These are phyloP conservation scores for Usnea hakonensis DNA, from an alignment of 495 filamentous ascomycete species.

Conservation along the genomic window DNA sequence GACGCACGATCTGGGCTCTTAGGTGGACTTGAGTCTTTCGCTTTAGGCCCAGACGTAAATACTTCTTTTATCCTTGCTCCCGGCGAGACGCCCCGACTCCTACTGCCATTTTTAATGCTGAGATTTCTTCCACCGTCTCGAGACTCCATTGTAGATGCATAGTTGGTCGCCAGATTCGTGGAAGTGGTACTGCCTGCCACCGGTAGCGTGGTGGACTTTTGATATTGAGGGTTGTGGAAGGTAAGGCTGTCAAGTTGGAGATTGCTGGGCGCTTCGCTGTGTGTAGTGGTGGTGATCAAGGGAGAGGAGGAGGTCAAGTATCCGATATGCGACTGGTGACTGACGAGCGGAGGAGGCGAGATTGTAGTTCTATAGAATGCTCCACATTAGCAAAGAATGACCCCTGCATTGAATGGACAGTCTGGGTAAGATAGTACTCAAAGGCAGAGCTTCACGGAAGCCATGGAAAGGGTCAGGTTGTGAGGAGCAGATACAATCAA, in stretches of 20 bases:
- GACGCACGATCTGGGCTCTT: constrained; percentile 40
- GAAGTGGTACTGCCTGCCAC: constrained; percentile 4
- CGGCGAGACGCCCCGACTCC: constrained; percentile 37
- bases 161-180: constrained; percentile 21
- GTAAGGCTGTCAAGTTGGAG: constrained; percentile 9
- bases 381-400: not conserved
- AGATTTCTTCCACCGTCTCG: constrained; percentile 9
- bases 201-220: constrained; percentile 20
- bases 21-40: constrained; percentile 33
- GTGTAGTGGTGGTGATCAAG: constrained; percentile 54
- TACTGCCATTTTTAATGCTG: constrained; percentile 17
- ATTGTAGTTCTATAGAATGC: not conserved
- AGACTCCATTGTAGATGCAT: constrained; percentile 23
- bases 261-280: constrained; percentile 29
- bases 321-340: constrained; percentile 68
- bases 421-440: not conserved
- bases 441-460: not conserved
- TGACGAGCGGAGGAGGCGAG: constrained; percentile 53
- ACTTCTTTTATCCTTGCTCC: constrained; percentile 42
- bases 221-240: constrained; percentile 23
- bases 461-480: not conserved
- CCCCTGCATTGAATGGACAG: not conserved
- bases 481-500: not conserved
- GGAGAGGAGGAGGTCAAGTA: constrained; percentile 79
- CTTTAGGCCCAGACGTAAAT: constrained; percentile 33